A percentile compares a stretch with the other conserved stretches of the same genome.
Conservation (phyloP, 306 rosid species). For the Sicyos edulis region DNA sequence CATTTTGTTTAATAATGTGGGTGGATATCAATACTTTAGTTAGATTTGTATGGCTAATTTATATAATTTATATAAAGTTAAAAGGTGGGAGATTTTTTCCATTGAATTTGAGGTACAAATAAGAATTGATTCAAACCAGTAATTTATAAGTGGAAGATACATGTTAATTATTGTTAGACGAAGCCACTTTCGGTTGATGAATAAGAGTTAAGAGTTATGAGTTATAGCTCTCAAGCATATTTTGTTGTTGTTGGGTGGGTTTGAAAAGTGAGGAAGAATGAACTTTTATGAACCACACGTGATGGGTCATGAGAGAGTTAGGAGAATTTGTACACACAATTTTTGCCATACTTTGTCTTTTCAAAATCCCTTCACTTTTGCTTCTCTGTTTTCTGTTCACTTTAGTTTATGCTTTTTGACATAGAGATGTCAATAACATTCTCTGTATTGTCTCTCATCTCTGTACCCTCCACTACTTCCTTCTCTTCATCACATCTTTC, state of each 20-base stretch:
- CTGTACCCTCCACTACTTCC: constrained; percentile 14
- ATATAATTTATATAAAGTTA: not conserved
- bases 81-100: not conserved
- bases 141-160: too few species aligned
- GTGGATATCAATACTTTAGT: not conserved
- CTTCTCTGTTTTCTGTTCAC: not conserved
- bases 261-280: not conserved
- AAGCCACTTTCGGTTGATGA: not conserved
- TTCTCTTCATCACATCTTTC: not conserved
- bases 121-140: too few species aligned
- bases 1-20: too few species aligned
- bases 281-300: constrained; percentile 10
- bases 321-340: too few species aligned
- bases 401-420: constrained; percentile 19
- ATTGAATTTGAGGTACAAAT: too few species aligned
- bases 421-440: constrained; percentile 19
- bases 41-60: not conserved
- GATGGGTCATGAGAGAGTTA: constrained; percentile 10
- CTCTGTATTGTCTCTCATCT: constrained; percentile 13
- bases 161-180: too few species aligned
- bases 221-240: not conserved
- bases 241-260: not conserved
- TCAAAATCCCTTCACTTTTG: constrained; percentile 15
- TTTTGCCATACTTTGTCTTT: constrained; percentile 15
- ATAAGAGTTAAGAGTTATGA: not conserved